phyloP scores from a whole-genome alignment of 306 rosid genomes.

The Hippophae gyantsensis region DNA sequence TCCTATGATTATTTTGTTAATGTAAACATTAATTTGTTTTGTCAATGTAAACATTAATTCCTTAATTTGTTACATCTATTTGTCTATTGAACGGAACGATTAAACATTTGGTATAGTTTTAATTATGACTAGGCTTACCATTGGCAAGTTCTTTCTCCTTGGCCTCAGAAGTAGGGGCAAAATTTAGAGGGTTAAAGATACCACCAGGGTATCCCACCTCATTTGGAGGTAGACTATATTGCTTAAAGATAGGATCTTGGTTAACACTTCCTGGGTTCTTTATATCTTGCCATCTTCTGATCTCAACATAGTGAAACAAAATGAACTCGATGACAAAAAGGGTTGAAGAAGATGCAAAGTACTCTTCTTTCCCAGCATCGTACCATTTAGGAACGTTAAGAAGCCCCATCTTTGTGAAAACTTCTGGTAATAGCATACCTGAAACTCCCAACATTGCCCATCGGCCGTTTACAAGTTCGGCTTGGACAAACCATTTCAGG shows the following conservation, averaged over 20 bases:
- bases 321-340: conserved; percentile 97
- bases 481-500: conserved; percentile 77
- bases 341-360: conserved; percentile 91
- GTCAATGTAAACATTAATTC: too few relatives aligned
- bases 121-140: conserved; percentile 27
- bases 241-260: conserved; percentile 99
- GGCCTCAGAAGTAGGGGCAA: conserved; percentile 84
- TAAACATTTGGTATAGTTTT: neutral
- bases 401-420: conserved; percentile 68
- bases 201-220: conserved; percentile 92
- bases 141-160: conserved; percentile 95
- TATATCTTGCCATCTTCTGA: conserved; percentile 97
- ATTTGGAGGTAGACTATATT: conserved; percentile 72
- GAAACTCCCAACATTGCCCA: conserved; percentile 99
- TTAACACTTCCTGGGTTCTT: conserved; percentile 96
- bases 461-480: conserved; percentile 80
- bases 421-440: conserved; percentile 93
- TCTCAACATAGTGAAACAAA: conserved; percentile 89
- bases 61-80: too few relatives aligned
- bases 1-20: too few relatives aligned
- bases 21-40: too few relatives aligned
- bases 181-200: conserved; percentile 85
- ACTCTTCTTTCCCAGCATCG: conserved; percentile 82
- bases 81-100: too few relatives aligned
- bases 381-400: conserved; percentile 77